Evolutionary conservation across 2,329 filamentous ascomycete genomes (phyloP).

Genomic region (Pseudocercospora ulei): DNA sequence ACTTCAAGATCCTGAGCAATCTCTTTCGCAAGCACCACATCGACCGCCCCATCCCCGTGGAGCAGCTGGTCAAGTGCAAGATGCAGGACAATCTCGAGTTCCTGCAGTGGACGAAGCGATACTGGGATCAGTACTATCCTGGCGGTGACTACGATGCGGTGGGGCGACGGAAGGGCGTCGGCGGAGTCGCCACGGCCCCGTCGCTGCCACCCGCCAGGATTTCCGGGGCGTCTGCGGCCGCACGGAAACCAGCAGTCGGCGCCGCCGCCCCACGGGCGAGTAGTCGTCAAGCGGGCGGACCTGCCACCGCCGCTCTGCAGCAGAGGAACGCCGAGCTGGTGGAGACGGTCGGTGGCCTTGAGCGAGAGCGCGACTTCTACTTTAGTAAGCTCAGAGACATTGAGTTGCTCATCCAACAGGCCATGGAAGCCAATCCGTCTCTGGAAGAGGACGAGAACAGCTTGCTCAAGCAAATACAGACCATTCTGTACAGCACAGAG

Average conservation of each 20-base stretch:
- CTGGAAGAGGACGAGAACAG: constrained; percentile 89
- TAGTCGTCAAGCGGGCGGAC: constrained; percentile 40
- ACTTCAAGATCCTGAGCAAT: constrained; percentile 95
- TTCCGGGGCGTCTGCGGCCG: constrained; percentile 46
- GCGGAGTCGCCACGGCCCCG: constrained; percentile 44
- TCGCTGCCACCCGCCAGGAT: constrained; percentile 20
- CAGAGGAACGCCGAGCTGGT: constrained; percentile 82
- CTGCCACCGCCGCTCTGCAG: constrained; percentile 61
- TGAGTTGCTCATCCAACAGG: constrained; percentile 84
- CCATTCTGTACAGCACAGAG: constrained; percentile 94
- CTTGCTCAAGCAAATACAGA: constrained; percentile 90
- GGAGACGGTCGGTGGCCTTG: constrained; percentile 87
- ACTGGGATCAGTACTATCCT: constrained; percentile 97
- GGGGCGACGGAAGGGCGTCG: constrained; percentile 63
- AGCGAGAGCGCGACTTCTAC: constrained; percentile 97
- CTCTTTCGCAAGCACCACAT: constrained; percentile 75
- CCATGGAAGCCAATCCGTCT: constrained; percentile 83
- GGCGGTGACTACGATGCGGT: constrained; percentile 95
- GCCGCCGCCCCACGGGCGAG: constrained; percentile 40
- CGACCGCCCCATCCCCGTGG: constrained; percentile 81
- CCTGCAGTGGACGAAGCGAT: constrained; percentile 89
- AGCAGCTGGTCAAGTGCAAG: constrained; percentile 89
- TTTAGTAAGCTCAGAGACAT: constrained; percentile 98
- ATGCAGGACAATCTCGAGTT: constrained; percentile 99
- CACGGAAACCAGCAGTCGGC: constrained; percentile 38